Evolutionary conservation across 345 rosid genomes (phyloP).

Genomic region (Salix exigua): DNA sequence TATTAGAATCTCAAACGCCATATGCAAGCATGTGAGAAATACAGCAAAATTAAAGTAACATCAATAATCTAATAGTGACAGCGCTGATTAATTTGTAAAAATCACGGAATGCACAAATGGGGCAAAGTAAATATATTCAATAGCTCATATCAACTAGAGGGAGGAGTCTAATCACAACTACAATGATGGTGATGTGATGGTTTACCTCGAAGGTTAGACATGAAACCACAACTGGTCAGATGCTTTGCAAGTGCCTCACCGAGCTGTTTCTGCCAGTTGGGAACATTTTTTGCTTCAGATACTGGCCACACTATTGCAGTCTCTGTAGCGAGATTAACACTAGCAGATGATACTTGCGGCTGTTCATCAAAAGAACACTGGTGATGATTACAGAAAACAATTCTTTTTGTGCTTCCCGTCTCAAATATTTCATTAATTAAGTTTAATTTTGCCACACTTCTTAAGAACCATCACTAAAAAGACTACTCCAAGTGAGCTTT

Average conservation of each 20-base stretch:
- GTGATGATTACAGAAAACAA: background rate
- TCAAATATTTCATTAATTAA: background rate
- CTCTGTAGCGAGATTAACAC: constrained; percentile 88
- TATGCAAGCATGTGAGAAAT: background rate
- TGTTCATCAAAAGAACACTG: constrained; percentile 21
- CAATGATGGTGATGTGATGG: background rate
- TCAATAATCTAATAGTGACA: background rate
- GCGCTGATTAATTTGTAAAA: background rate
- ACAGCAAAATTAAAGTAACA: background rate
- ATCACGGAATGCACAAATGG: background rate
- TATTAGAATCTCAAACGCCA: constrained; percentile 1
- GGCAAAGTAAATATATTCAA: background rate
- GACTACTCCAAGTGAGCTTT: background rate
- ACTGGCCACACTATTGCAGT: constrained; percentile 90
- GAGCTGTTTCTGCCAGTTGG: constrained; percentile 73
- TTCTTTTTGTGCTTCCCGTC: background rate
- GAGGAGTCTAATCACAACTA: background rate
- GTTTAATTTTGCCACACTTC: background rate
- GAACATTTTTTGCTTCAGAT: constrained; percentile 63
- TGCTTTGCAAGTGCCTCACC: constrained; percentile 92
- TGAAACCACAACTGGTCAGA: constrained; percentile 78
- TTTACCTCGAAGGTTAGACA: constrained; percentile 77
- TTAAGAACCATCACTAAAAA: background rate
- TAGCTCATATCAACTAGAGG: background rate
- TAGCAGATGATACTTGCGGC: constrained; percentile 89